Conservation (phyloP, 768 basidiomycete species). For the Terana coerulea region DNA sequence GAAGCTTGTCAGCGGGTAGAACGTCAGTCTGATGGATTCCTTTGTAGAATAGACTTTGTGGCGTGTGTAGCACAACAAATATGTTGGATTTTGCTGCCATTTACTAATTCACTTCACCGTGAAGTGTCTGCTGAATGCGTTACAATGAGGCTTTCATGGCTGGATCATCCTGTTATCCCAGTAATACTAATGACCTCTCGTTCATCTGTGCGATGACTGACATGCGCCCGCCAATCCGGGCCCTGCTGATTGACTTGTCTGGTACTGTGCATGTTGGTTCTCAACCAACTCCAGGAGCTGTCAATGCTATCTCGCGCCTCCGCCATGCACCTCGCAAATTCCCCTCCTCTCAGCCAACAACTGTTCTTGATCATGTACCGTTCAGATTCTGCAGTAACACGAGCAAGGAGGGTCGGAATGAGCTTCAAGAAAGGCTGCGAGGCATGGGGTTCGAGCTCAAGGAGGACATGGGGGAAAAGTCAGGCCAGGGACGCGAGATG, state of each 20-base stretch:
- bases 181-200: too few relatives aligned
- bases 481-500: slow-evolving; percentile 49
- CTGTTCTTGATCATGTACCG: slow-evolving; percentile 21
- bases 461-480: slow-evolving; percentile 40
- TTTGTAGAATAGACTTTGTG: too few relatives aligned
- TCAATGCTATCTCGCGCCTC: slow-evolving; percentile 36
- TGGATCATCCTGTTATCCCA: too few relatives aligned
- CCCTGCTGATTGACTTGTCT: slow-evolving; percentile 62
- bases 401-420: slow-evolving; percentile 55
- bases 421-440: slow-evolving; percentile 39
- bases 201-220: too few relatives aligned
- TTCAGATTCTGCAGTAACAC: slow-evolving; percentile 66
- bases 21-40: too few relatives aligned
- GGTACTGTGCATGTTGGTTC: slow-evolving; percentile 61
- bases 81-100: too few relatives aligned
- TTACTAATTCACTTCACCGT: too few relatives aligned
- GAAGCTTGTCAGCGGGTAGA: too few relatives aligned
- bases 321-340: slow-evolving; percentile 16
- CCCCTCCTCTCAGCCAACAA: not conserved
- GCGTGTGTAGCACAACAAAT: too few relatives aligned
- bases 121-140: too few relatives aligned
- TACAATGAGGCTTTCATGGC: too few relatives aligned
- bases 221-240: slow-evolving; percentile 44
- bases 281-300: slow-evolving; percentile 45
- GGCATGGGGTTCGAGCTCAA: slow-evolving; percentile 47